phyloP scores from a whole-genome alignment of 768 basidiomycete genomes.

The Naganishia antarctica region DNA sequence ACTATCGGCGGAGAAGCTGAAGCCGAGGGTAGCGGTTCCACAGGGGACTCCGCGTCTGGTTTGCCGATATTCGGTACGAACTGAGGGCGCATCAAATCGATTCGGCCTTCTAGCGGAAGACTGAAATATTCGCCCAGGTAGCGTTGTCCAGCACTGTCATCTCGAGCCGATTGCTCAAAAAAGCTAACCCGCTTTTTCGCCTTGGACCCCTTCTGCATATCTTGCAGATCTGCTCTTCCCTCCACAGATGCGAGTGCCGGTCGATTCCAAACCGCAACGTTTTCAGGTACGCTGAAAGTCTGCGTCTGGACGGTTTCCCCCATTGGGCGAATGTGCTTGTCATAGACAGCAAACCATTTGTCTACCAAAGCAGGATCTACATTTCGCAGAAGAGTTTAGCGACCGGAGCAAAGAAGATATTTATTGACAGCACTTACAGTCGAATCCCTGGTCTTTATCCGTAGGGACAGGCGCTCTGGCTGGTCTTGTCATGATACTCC shows the following conservation, averaged over 20 bases:
- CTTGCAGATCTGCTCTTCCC: slow-evolving; percentile 58
- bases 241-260: slow-evolving; percentile 32
- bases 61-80: slow-evolving; percentile 29
- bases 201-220: slow-evolving; percentile 46
- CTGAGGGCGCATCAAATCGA: slow-evolving; percentile 73
- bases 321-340: slow-evolving; percentile 72
- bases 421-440: slow-evolving; percentile 38
- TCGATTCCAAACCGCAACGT: slow-evolving; percentile 72
- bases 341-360: slow-evolving; percentile 86
- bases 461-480: slow-evolving; percentile 53
- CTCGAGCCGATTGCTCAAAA: slow-evolving; percentile 22
- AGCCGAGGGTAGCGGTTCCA: slow-evolving; percentile 19
- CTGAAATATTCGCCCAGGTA: slow-evolving; percentile 65
- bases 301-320: slow-evolving; percentile 39
- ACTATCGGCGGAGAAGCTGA: slow-evolving; percentile 32
- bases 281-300: slow-evolving; percentile 62
- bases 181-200: slow-evolving; percentile 18
- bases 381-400: neutral
- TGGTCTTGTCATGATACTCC: slow-evolving; percentile 64
- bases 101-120: slow-evolving; percentile 78
- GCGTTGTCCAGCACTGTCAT: slow-evolving; percentile 55
- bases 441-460: slow-evolving; percentile 35
- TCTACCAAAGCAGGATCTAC: slow-evolving; percentile 64
- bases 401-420: neutral
- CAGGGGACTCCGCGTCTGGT: slow-evolving; percentile 7